Conservation (phyloP, 257 asterid genomes). For the Nicotiana sylvestris region DNA sequence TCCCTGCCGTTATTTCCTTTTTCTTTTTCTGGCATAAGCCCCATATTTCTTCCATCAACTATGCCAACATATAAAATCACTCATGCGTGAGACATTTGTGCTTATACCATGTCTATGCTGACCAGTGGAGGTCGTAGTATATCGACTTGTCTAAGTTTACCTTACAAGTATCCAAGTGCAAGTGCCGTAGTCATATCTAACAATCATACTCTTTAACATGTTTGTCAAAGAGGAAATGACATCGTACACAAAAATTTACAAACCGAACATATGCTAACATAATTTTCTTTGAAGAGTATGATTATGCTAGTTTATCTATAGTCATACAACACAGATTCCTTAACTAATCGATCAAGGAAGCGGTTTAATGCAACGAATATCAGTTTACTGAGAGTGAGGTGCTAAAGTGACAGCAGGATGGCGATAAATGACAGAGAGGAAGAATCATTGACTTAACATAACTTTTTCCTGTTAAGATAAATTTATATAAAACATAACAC, state of each 20-base stretch:
- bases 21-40: background rate
- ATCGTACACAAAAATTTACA: background rate
- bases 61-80: background rate
- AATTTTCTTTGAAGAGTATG: background rate
- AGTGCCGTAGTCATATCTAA: background rate
- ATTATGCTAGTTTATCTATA: background rate
- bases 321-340: background rate
- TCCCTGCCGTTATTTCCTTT: background rate
- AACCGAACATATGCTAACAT: background rate
- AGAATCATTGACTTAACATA: background rate
- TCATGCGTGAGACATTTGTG: background rate
- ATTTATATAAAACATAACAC: background rate
- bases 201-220: background rate
- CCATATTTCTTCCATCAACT: background rate
- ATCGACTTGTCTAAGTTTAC: background rate
- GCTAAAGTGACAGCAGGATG: background rate
- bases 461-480: background rate
- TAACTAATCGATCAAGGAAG: background rate
- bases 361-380: background rate
- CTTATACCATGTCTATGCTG: background rate
- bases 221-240: background rate
- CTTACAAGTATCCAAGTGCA: background rate
- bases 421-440: background rate
- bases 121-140: background rate
- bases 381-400: background rate